Evolutionary conservation across 169 alveolate species (phyloP), one percentile per base, ranked within the genome.

Genomic region (Plasmodium coatneyi): DNA sequence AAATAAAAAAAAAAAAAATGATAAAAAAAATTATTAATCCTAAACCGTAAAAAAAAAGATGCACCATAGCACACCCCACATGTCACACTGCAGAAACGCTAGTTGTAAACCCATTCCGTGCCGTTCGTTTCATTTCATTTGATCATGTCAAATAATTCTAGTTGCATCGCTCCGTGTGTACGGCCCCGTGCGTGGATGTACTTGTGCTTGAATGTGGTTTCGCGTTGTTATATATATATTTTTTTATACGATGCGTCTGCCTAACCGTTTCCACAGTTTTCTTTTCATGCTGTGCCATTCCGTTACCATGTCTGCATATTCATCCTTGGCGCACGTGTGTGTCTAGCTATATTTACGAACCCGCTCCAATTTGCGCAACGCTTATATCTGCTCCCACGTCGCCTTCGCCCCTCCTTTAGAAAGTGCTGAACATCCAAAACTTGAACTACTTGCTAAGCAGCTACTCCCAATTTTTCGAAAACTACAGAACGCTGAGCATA

Each of bases 401-500:
- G 19, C 52, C 34, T 36, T 22, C 46, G 25, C 28, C 34, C 7
- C 5, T 39, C 9, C 41, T 66, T 12, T 22, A 83, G 92, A 66
- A 83, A 70, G 81, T 83, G 16, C 41, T 83, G 70, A 83, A 71
- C 74, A 83, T 49, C 14, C 71, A 83, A 22, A 83, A 71, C 16
- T 32, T 66, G 22, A 32, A 83, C 70, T 39, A 22, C 46, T 25
- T 71, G 22, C 36, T 83, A 83, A n/a, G 43, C 19, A 83, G 76
- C 43, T 66, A 83, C 92, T 7, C 74, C 28, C 34, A 36, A 41
- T 83, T 83, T 43, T 83, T 83, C 54, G 92, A 83, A 71, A 66
- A 66, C 74, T 70, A 83, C 70, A 83, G 71, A 56, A 70, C 54
- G 72, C 70, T 66, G n/a, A 66, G 82, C 52, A 10, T 83, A 43